phyloP scores from a whole-genome alignment of 768 basidiomycete species.

The Exidia glandulosa region DNA sequence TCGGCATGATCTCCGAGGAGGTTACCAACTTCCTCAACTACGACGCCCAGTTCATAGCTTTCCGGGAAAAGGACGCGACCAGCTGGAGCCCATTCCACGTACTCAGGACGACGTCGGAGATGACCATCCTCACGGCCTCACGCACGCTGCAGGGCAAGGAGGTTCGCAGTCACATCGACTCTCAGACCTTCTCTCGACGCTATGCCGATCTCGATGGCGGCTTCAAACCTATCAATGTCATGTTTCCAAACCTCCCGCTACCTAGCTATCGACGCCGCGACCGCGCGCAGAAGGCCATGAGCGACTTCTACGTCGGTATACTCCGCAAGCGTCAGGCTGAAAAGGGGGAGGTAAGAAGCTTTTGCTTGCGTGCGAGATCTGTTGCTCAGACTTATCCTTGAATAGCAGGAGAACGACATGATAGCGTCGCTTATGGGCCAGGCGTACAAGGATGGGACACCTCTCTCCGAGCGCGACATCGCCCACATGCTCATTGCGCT shows the following conservation, averaged over 20 bases:
- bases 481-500: conserved; percentile 98
- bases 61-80: conserved; percentile 52
- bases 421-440: conserved; percentile 78
- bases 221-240: conserved; percentile 90
- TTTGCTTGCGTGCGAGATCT: too few relatives aligned
- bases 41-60: conserved; percentile 52
- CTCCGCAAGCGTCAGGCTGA: conserved; percentile 59
- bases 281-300: conserved; percentile 84
- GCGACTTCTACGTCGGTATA: conserved; percentile 83
- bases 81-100: conserved; percentile 75
- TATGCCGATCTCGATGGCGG: conserved; percentile 90
- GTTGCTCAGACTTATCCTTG: conserved; percentile 13
- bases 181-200: conserved; percentile 72
- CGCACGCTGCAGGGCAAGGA: conserved; percentile 90
- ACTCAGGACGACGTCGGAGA: conserved; percentile 64
- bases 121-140: conserved; percentile 91
- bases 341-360: conserved; percentile 12
- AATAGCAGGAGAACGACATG: conserved; percentile 83
- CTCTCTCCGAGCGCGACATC: conserved; percentile 79
- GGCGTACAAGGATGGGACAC: conserved; percentile 69
- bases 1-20: conserved; percentile 64
- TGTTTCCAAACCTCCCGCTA: conserved; percentile 88
- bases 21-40: conserved; percentile 57
- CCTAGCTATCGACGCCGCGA: conserved; percentile 86
- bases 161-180: conserved; percentile 64